Evolutionary conservation across 2,329 filamentous ascomycete genomes (phyloP).

Genomic region (Graphiopsis chlorocephala): DNA sequence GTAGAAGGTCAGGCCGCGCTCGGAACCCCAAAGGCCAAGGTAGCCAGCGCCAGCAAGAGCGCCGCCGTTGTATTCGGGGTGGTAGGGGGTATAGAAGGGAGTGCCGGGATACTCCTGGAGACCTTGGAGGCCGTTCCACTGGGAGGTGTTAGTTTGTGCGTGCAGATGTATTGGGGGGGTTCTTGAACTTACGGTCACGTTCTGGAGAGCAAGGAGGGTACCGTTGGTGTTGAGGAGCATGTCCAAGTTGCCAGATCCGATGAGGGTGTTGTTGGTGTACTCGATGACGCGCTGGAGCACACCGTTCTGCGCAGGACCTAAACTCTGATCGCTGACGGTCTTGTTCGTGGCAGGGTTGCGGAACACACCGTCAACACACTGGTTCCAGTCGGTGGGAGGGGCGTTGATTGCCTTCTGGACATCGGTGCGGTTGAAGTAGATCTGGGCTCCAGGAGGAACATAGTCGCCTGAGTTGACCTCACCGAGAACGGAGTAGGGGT

Average conservation of each 20-base stretch:
- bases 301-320: slow-evolving; percentile 37
- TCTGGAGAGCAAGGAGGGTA: slow-evolving; percentile 52
- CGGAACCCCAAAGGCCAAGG: slow-evolving; percentile 41
- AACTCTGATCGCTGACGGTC: slow-evolving; percentile 34
- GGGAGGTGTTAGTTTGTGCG: slow-evolving; percentile 34
- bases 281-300: slow-evolving; percentile 52
- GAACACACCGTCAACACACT: slow-evolving; percentile 35
- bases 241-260: slow-evolving; percentile 50
- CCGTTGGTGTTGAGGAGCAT: slow-evolving; percentile 51
- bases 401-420: slow-evolving; percentile 52
- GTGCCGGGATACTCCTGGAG: slow-evolving; percentile 43
- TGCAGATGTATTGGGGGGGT: not conserved
- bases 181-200: slow-evolving; percentile 50
- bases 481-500: slow-evolving; percentile 30
- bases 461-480: slow-evolving; percentile 24
- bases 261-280: slow-evolving; percentile 50
- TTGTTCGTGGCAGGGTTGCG: slow-evolving; percentile 22
- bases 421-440: slow-evolving; percentile 57
- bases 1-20: slow-evolving; percentile 49
- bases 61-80: slow-evolving; percentile 42
- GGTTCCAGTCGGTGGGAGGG: slow-evolving; percentile 31
- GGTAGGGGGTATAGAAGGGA: slow-evolving; percentile 45
- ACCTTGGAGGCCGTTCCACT: slow-evolving; percentile 50
- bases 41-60: slow-evolving; percentile 40
- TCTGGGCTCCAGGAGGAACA: slow-evolving; percentile 36